Base-by-base conservation (phyloP, 129 eudicot genomes). In the Flaveria sonorensis region DNA sequence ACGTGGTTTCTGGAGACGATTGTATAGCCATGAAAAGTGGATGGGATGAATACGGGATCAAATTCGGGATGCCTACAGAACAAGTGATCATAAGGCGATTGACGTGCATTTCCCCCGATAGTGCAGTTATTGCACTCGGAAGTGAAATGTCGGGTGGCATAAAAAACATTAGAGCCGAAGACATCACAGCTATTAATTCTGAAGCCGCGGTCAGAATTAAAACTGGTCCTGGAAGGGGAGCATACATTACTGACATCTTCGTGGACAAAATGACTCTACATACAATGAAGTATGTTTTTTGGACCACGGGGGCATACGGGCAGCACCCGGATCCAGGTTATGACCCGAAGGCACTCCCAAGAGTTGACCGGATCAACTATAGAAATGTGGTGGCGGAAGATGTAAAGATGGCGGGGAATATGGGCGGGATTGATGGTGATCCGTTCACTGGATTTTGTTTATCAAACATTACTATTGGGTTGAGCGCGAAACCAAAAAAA, bases 81-180 rank as follows among this genome's bases (percentile, higher is more conserved):
- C 90, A 87, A 46, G 72, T 85, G 24, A 85, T 83, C 83, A 89
- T 92, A 70, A 64, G 85, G 60, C 40, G 90, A 2, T 76, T 89
- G 20, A 92, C 90, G 1, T 92, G 97, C 85, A 87, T 92, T 24
- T 92, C 97, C 10, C 97, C 97, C 0, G 82, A 83, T 79, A 89
- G 95, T 42, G 97, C 97, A n/a, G 89, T 87, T 46, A 92, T 92
- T 26, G 97, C 97, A 57, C 82, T 92, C 1, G 97, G 97, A 32
- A 92, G 97, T 59, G 97, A 92, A 62, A 92, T 92, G 97, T 92
- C 97, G 1, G 97, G 97, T 10, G 97, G 97, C 10, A 92, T 92
- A 50, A 72, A 85, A 55, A 90, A 92, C 76, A 81, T 92, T n/a
- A 79, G 96, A 43, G 92, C 90, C 0, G 95, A 92, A 57, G 86